Percentiles rank a stretch among this genome's conserved stretches.
Conservation (phyloP, 169 alveolate species). For the Cryptosporidium andersoni region DNA sequence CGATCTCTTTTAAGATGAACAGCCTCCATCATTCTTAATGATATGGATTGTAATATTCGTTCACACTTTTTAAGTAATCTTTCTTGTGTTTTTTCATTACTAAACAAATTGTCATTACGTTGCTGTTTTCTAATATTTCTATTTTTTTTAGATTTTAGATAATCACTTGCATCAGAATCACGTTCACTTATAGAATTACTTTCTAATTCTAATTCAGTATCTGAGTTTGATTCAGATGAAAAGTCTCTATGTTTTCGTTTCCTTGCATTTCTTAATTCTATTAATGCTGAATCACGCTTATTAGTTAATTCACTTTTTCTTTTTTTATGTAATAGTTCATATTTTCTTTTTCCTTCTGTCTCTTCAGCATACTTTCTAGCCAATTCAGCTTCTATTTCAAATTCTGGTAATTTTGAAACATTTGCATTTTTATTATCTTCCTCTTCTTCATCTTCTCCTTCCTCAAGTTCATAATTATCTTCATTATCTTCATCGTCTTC, state of each 20-base stretch:
- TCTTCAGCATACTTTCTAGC: constrained; percentile 42
- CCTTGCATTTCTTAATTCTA: constrained; percentile 57
- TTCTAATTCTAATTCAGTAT: constrained; percentile 5
- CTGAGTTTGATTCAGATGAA: constrained; percentile 14
- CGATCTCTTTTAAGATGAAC: constrained; percentile 55
- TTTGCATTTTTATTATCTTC: constrained; percentile 3
- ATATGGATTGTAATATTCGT: constrained; percentile 28
- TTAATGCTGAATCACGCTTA: constrained; percentile 56
- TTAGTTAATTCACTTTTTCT: constrained; percentile 27
- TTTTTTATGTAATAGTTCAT: constrained; percentile 37
- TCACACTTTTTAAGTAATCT: constrained; percentile 27
- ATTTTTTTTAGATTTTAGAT: constrained; percentile 1
- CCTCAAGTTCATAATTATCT: constrained; percentile 1
- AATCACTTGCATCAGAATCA: constrained; percentile 5
- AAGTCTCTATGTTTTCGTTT: constrained; percentile 34
- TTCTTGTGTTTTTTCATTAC: constrained; percentile 9
- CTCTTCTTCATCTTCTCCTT: constrained; percentile 6
- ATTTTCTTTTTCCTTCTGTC: constrained; percentile 42
- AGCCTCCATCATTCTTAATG: constrained; percentile 34
- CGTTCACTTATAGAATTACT: constrained; percentile 14
- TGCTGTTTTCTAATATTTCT: background rate
- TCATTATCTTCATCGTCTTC: constrained; percentile 17
- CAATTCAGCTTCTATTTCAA: constrained; percentile 60
- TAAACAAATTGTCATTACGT: background rate
- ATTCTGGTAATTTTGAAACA: constrained; percentile 25